A percentile compares a stretch with the other conserved stretches of the same genome.
Conservation (phyloP, 768 basidiomycete genomes). For the Gymnopilus junonius region DNA sequence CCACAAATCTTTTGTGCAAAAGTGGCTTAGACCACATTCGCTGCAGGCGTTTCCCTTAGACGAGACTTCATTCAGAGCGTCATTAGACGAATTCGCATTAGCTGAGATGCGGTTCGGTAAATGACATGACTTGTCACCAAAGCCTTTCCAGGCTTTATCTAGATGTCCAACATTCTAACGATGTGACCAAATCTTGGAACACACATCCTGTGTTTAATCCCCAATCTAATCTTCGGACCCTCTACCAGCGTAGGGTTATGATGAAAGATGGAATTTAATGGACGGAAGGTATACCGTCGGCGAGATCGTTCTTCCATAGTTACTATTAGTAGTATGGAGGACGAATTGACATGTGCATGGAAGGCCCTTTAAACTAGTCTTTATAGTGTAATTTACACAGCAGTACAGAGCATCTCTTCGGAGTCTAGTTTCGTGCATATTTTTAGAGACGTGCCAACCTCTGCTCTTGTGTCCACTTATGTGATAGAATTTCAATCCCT, state of each 20-base stretch:
- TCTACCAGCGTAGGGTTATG: too few relatives aligned
- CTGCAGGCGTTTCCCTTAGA: conserved; percentile 39
- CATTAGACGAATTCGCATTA: conserved; percentile 71
- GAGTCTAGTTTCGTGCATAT: not conserved
- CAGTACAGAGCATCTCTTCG: not conserved
- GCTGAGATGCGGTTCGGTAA: conserved; percentile 84
- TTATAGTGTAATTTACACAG: not conserved
- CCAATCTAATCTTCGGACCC: not conserved
- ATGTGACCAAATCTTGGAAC: not conserved
- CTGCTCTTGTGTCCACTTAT: not conserved
- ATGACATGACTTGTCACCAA: conserved; percentile 36
- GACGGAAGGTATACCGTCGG: not conserved
- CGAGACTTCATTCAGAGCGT: conserved; percentile 65
- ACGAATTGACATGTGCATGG: not conserved
- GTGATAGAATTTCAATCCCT: too few relatives aligned
- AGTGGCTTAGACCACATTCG: conserved; percentile 13
- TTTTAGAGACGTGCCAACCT: not conserved
- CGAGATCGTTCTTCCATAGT: not conserved
- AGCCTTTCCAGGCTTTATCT: not conserved
- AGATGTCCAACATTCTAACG: not conserved
- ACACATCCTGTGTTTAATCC: not conserved
- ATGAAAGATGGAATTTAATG: not conserved
- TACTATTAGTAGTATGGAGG: not conserved
- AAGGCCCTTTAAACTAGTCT: not conserved
- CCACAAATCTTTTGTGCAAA: conserved; percentile 10